Conservation (phyloP, 306 rosid genomes). For the Cotoneaster glaucophyllus region DNA sequence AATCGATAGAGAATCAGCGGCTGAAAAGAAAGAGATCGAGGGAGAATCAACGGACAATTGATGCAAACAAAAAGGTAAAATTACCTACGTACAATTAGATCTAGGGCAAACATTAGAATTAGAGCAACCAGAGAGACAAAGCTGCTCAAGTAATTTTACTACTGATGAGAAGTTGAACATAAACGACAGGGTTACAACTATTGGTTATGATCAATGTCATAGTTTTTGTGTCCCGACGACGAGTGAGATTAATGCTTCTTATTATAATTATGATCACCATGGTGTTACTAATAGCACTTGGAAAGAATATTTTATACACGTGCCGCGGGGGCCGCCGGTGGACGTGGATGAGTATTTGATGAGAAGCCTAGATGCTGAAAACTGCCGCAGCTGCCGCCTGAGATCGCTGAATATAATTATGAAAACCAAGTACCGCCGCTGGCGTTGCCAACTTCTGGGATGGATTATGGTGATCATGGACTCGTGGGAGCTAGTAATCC, state of each 20-base stretch:
- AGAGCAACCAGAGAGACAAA: background rate
- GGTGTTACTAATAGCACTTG: background rate
- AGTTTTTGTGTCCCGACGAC: too few relatives aligned
- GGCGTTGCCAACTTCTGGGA: background rate
- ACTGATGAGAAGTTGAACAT: background rate
- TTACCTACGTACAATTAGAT: background rate
- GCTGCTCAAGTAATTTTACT: background rate
- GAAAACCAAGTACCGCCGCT: background rate
- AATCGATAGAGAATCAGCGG: background rate
- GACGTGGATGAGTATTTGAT: background rate
- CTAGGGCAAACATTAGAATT: background rate
- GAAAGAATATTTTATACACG: background rate
- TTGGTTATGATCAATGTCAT: background rate
- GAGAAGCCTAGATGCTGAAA: background rate
- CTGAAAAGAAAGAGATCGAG: background rate
- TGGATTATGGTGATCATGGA: background rate
- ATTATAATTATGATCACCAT: background rate
- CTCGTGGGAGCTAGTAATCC: background rate
- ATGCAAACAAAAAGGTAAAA: background rate
- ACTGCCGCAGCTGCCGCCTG: background rate
- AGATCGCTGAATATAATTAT: background rate
- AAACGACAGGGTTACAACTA: background rate
- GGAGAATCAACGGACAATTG: background rate
- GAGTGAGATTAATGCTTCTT: too few relatives aligned
- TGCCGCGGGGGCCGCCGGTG: too few relatives aligned